Evolutionary conservation across 2,329 filamentous ascomycete species (phyloP).

Genomic region (Amauroascus verrucosus): DNA sequence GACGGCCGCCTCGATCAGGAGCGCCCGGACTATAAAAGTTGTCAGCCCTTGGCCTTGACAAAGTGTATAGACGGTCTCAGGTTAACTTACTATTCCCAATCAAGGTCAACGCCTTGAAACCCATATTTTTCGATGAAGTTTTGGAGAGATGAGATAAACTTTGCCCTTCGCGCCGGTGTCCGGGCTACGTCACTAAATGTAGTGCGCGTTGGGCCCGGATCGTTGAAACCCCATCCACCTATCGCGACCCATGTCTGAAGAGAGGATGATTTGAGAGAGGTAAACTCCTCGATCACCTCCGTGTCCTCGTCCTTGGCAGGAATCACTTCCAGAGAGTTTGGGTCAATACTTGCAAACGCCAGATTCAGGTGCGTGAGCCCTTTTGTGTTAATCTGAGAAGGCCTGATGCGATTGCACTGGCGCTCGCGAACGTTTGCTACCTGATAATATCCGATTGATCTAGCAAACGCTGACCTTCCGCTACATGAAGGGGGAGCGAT

Average conservation of each 20-base stretch:
- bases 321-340: slow-evolving; percentile 22
- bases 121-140: slow-evolving; percentile 35
- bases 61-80: no score
- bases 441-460: no score
- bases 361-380: slow-evolving; percentile 16
- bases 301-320: slow-evolving; percentile 21
- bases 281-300: neutral
- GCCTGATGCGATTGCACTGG: no score
- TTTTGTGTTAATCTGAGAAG: slow-evolving; percentile 15
- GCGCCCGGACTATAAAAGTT: slow-evolving; percentile 2
- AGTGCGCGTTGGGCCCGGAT: slow-evolving; percentile 20
- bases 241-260: slow-evolving; percentile 21
- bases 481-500: neutral
- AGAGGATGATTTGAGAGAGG: neutral
- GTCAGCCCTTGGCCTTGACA: no score
- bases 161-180: slow-evolving; percentile 14
- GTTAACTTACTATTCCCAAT: slow-evolving; percentile 43
- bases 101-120: slow-evolving; percentile 40
- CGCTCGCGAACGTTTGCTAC: no score
- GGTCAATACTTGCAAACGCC: slow-evolving; percentile 33
- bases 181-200: slow-evolving; percentile 21
- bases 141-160: slow-evolving; percentile 32
- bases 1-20: neutral
- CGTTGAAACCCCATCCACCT: slow-evolving; percentile 36
- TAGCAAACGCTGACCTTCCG: no score